Conservation (phyloP, 2,329 filamentous ascomycete species). For the Coniochaeta prunicola region DNA sequence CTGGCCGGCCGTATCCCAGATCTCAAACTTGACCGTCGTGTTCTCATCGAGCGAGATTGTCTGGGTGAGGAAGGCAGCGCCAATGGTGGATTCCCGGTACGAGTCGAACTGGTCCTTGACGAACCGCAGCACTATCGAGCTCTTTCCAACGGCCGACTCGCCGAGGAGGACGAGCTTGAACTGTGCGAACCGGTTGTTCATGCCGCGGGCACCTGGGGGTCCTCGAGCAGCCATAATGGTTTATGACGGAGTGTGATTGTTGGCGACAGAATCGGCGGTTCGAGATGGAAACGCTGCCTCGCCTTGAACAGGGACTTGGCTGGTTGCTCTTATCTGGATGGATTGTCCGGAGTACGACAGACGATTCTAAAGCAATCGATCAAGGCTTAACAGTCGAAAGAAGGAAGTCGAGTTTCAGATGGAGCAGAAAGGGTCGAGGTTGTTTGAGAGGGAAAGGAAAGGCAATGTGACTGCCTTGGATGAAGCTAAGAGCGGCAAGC, state of each 20-base stretch:
- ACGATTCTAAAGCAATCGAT: background rate
- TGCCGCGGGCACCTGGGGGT: conserved; percentile 51
- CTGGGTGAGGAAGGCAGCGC: conserved; percentile 96
- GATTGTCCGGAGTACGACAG: background rate
- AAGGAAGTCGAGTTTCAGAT: background rate
- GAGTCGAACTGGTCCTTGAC: conserved; percentile 99
- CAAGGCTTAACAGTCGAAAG: background rate
- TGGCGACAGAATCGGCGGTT: background rate
- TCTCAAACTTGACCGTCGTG: conserved; percentile 99
- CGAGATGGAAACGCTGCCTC: background rate
- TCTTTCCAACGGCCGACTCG: conserved; percentile 99
- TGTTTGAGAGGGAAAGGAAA: background rate
- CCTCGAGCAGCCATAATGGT: conserved; percentile 73
- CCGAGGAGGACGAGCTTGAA: conserved; percentile 97
- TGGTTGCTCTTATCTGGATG: background rate
- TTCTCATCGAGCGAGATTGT: conserved; percentile 97
- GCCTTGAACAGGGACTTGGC: background rate
- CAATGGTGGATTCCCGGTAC: conserved; percentile 96
- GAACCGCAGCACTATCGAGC: conserved; percentile 94
- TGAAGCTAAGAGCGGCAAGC: conserved; percentile 2
- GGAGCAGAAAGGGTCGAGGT: background rate
- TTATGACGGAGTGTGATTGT: background rate
- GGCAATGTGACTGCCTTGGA: conserved; percentile 1
- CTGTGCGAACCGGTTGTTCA: conserved; percentile 88
- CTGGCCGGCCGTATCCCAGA: conserved; percentile 98